Conservation (phyloP, 2,329 filamentous ascomycete species). For the Verticillium longisporum region DNA sequence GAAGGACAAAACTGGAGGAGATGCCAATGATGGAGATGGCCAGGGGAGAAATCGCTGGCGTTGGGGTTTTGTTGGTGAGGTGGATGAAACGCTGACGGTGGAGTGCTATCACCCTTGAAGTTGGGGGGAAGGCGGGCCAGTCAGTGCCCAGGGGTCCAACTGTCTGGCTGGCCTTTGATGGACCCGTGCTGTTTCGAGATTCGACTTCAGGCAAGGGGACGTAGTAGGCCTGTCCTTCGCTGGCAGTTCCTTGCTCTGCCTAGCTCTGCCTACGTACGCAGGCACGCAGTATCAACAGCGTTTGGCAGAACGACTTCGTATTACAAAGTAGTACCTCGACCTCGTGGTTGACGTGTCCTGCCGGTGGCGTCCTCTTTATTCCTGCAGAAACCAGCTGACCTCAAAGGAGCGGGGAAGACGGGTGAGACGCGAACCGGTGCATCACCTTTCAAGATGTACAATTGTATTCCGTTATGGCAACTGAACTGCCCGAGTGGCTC, state of each 20-base stretch:
- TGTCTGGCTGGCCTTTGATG: background rate
- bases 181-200: conserved; percentile 2
- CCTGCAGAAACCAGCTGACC: conserved; percentile 81
- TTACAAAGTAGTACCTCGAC: background rate
- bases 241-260: background rate
- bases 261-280: background rate
- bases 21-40: conserved; percentile 7
- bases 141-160: background rate
- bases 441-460: background rate
- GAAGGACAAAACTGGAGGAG: background rate
- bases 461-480: background rate
- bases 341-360: background rate
- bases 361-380: conserved; percentile 26
- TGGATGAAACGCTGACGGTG: conserved; percentile 10
- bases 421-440: conserved; percentile 8
- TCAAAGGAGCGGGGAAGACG: conserved; percentile 56
- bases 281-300: background rate
- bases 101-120: background rate
- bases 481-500: background rate
- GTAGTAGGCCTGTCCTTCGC: background rate
- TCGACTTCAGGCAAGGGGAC: background rate
- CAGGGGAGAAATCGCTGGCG: background rate
- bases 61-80: background rate
- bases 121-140: background rate
- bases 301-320: background rate